Base-by-base conservation (phyloP, 2,329 filamentous ascomycete species). In the Trichophyton verrucosum region DNA sequence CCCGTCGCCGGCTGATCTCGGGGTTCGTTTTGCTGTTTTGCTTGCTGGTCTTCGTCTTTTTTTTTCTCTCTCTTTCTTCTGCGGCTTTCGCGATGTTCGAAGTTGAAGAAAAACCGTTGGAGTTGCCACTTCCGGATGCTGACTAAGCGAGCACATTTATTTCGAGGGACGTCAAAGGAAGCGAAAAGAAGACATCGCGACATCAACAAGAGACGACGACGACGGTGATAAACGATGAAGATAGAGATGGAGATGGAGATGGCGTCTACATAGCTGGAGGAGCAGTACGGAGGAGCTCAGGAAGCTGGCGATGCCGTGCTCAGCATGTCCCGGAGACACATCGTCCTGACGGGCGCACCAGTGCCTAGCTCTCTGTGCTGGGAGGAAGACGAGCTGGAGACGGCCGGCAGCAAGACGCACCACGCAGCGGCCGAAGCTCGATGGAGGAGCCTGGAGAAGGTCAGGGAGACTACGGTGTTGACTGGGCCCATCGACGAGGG, bases 331-430 rank as follows among this genome's bases (percentile, higher is more conserved):
- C 62, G 51, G 51, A 73, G 66, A 61, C 65, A 67, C 66, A 78
- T 82, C 59, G 77, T 83, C 63, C 72, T 85, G 60, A 77, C 80
- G 60, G 86, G 86, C 24, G 84, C 86, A n/a, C 87, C 87, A 1
- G 72, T 78, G 38, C 69, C 74, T 33, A 73, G 72, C 8, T 72
- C 75, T 24, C 75, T 89, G 22, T 71, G 78, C 46, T 88, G 85
- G 81, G 70, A 78, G 53, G 70, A 80, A 11, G 66, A 72, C 1
- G 66, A 70, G n/a, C 76, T 89, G 44, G 17, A 13, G 15, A 22
- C 47, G 30, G 47, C 47, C 8, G 3, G 3, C 20, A 5, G 20
- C 46, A 49, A 22, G 8, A 8, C 20, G 13, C 9, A 22, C 46
- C 17, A 40, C 15, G n/a, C 20, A 8, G 38, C 56, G n/a, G 40